phyloP scores from a whole-genome alignment of 1,284 basidiomycete species.

The Kalmanozyma brasiliensis region DNA sequence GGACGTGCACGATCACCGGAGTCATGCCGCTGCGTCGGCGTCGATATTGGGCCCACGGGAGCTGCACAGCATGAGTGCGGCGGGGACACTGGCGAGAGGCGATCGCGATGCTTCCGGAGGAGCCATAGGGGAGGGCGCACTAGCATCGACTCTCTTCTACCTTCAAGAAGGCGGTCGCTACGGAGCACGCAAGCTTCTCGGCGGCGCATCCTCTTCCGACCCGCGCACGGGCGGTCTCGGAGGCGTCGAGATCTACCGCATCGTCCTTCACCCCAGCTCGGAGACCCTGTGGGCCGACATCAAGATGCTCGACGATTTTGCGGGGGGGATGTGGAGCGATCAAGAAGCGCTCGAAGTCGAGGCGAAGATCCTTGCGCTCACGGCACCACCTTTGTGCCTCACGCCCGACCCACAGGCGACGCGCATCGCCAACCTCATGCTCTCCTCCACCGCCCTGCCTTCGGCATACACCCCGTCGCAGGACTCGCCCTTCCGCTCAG shows the following conservation, averaged over 20 bases:
- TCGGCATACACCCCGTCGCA: conserved; percentile 42
- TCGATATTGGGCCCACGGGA: conserved; percentile 29
- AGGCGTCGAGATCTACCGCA: conserved; percentile 60
- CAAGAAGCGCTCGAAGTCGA: conserved; percentile 63
- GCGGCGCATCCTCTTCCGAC: conserved; percentile 16
- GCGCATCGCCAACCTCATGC: conserved; percentile 64
- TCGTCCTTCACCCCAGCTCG: conserved; percentile 60
- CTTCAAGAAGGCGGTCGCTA: conserved; percentile 56
- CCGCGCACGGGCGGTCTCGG: conserved; percentile 27
- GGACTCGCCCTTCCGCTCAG: conserved; percentile 37
- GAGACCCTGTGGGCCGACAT: conserved; percentile 64
- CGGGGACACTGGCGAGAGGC: neutral
- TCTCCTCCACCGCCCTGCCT: conserved; percentile 57
- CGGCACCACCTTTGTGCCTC: conserved; percentile 63
- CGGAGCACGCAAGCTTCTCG: conserved; percentile 31
- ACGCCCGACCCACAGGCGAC: conserved; percentile 60
- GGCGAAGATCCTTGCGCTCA: conserved; percentile 57
- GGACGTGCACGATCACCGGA: conserved; percentile 65
- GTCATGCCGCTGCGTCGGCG: conserved; percentile 21
- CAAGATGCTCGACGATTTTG: conserved; percentile 55
- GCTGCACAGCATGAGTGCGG: conserved; percentile 22
- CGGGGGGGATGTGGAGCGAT: conserved; percentile 60
- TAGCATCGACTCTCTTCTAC: conserved; percentile 46
- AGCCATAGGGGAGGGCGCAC: conserved; percentile 10
- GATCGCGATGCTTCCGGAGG: neutral